Base-by-base conservation (phyloP, 257 asterid genomes). In the Solanum rostratum region DNA sequence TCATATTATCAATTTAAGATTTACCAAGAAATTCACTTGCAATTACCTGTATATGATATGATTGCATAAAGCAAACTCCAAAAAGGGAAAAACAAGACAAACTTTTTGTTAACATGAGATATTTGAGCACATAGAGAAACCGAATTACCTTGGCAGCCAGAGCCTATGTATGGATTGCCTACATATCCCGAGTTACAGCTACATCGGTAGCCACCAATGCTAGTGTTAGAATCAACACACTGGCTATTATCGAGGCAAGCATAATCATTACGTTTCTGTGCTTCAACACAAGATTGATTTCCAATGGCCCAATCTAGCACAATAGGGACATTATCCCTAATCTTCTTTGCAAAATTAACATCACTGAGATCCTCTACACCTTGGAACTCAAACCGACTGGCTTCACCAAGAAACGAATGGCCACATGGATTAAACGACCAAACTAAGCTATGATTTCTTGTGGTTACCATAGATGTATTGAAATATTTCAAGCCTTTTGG, bases 261-360 rank as follows among this genome's bases (percentile, higher is more conserved):
- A 53, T 54, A 89, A 41, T 76, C 89, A 0, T 52, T 57, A 0
- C 74, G 41, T 11, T 85, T 86, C 66, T 45, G 54, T 24, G 89
- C 93, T 37, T 78, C 88, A 20, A 85, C 81, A 59, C 97, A 94
- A 62, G 19, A 89, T 39, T n/a, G 46, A 22, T 22, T 45, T 15
- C 97, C 95, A 54, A 93, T 91, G 0, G 88, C 97, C 97, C 97
- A 94, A 8, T 94, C 95, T 39, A 94, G 88, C 70, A 91, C 86
- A 54, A 90, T 66, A 0, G 94, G 92, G 78, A 94, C 93, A 76
- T 12, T 85, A 6, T 90, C 63, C 0, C 0, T 53, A 1, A 89
- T 90, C 84, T 85, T 85, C 20, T 88, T 84, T 29, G 6, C 19
- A 39, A 91, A 93, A 24, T 53, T 24, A 10, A 53, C 22, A 71